These are phyloP conservation scores for Haplosporangium gracile DNA, from an alignment of 192 early-diverging fungal genomes.

Conservation along the genomic window DNA sequence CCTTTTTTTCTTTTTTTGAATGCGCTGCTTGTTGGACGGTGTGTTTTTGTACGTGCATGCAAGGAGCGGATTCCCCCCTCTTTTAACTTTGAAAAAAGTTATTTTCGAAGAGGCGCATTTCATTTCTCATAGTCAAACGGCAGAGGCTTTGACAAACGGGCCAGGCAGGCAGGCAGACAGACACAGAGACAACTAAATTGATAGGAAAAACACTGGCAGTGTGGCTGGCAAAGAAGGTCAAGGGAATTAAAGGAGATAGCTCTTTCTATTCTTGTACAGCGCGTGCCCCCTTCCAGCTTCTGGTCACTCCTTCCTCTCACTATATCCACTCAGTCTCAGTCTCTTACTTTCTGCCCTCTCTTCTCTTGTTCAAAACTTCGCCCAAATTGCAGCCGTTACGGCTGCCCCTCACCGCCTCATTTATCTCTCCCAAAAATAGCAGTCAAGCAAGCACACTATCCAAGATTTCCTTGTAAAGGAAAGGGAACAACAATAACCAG, in stretches of 20 bases:
- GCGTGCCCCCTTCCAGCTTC: not conserved
- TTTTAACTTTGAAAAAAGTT: not conserved
- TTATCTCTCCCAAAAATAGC: too few relatives aligned
- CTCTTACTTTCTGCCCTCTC: too few relatives aligned
- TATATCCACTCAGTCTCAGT: not conserved
- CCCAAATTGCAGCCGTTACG: too few relatives aligned
- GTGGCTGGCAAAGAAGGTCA: not conserved
- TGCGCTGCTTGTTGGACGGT: not conserved
- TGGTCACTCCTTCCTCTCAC: not conserved
- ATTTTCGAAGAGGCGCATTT: not conserved
- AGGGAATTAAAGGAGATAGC: not conserved
- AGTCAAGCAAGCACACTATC: too few relatives aligned
- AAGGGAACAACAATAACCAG: too few relatives aligned
- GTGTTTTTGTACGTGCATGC: not conserved
- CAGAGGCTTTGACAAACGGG: not conserved
- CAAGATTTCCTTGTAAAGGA: too few relatives aligned
- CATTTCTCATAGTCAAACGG: not conserved
- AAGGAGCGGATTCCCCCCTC: not conserved
- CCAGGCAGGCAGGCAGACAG: not conserved
- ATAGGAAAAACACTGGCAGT: not conserved
- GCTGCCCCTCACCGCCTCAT: too few relatives aligned
- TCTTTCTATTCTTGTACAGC: not conserved
- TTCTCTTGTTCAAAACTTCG: too few relatives aligned
- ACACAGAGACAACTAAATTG: not conserved
- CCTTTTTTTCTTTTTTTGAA: not conserved